These are phyloP conservation scores for Hamamelis virginiana DNA, from an alignment of 164 flowering plant species.

Conservation along the genomic window DNA sequence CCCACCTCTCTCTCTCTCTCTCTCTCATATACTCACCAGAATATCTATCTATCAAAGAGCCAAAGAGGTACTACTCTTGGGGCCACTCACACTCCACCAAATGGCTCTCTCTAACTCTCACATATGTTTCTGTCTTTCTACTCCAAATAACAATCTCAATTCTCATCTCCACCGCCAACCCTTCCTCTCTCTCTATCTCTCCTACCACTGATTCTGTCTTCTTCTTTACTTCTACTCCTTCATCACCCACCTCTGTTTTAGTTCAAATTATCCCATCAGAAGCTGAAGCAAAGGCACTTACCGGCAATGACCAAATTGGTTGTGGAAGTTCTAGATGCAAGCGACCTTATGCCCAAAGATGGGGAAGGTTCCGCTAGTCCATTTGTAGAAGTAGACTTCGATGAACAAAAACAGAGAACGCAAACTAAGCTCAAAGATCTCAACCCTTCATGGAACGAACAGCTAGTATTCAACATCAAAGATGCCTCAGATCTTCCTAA, in stretches of 20 bases:
- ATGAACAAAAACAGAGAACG: constrained; percentile 55
- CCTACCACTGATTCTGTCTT: not conserved
- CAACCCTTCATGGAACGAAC: constrained; percentile 75
- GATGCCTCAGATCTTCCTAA: constrained; percentile 40
- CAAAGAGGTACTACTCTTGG: no score
- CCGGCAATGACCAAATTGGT: constrained; percentile 54
- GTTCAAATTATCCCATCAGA: not conserved
- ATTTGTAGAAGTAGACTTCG: constrained; percentile 74
- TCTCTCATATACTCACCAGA: constrained; percentile 1
- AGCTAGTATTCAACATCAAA: constrained; percentile 57
- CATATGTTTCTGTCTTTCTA: constrained; percentile 30
- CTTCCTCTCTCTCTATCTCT: constrained; percentile 15
- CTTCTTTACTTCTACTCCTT: constrained; percentile 10
- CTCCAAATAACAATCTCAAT: constrained; percentile 24
- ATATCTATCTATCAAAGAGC: not conserved
- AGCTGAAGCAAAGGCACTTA: not conserved
- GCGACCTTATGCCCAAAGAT: constrained; percentile 86
- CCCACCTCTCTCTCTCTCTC: constrained; percentile 4
- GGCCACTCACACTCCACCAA: constrained; percentile 11
- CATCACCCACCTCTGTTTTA: constrained; percentile 1
- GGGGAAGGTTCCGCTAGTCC: constrained; percentile 85
- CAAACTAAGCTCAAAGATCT: constrained; percentile 67
- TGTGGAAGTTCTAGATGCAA: constrained; percentile 77
- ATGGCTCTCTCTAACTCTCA: not conserved
- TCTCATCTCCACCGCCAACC: constrained; percentile 21